Evolutionary conservation across 202 grass and related monocot genomes (phyloP), one percentile per base, ranked within the genome.

Genomic region (Carex arenaria): DNA sequence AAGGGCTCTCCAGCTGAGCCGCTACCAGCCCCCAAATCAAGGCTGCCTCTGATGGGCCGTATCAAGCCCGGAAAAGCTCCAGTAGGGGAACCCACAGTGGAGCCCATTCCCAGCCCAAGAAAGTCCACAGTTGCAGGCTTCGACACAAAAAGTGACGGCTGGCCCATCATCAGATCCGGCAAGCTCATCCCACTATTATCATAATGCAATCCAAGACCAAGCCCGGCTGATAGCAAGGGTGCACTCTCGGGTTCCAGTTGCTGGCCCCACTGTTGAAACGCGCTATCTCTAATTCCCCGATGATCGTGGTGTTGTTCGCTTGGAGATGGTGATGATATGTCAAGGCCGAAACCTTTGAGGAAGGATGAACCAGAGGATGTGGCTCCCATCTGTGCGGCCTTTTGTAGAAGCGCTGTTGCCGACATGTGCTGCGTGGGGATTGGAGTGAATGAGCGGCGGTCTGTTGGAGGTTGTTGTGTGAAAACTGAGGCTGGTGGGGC

Each of bases 121-220:
- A 99, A 96, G 40, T 99, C 96, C 59, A 99, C 80, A 0, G 96
- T 99, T 1, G 96, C 90, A 3, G 96, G 96, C 73, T 99, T 99
- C 13, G 84, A 80, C 5, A 68, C 82, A 71, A 96, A 95, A 69
- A 99, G 82, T 0, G 88, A 69, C 0, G 96, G 87, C 31, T 81
- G 89, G 0, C 91, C 88, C 96, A 94, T 99, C 85, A 99, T 96
- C n/a, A 96, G n/a, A 60, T 94, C 93, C 55, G 91, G 93, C 18
- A 92, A 61, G 7, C 56, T 67, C 34, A 90, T 67, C 13, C 86
- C 43, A 7, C 80, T 87, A 17, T 86, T 88, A 68, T 91, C 88
- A 70, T 93, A 99, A 0, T 88, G 89, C 2, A 96, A 49, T 12
- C 93, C 89, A 13, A 99, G 93, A 18, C 91, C 93, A 13, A 99